Evolutionary conservation across 2,329 filamentous ascomycete genomes (phyloP), one percentile per base, ranked within the genome.

Genomic region (Stachybotrys elegans): DNA sequence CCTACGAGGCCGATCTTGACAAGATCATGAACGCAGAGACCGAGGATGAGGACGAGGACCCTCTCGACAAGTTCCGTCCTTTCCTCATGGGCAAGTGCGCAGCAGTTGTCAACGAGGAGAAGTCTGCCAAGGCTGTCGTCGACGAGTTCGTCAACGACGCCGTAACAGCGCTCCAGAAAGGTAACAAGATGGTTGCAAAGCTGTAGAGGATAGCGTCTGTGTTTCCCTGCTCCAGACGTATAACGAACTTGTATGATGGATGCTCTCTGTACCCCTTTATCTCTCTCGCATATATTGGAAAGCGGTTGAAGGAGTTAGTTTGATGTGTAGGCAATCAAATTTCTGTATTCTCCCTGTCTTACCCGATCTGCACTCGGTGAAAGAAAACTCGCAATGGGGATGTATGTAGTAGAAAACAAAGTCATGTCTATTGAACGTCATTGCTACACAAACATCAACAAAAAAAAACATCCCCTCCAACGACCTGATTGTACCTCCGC

Each of bases 21-120:
- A 86, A 85, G 68, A 69, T 95, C 59, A 69, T 75, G 62, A 78
- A 79, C 52, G 71, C 73, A 51, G 70, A 78, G 46, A 85, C 82
- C 9, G 61, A 84, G 49, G 71, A 84, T 49, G 81, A 85, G 39
- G 78, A 86, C 48, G 79, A 88, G 46, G 89, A 97, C 32, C 80
- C 86, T 25, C 83, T 98, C 72, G 93, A 97, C 66, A 89, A 93
- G 62, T 91, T 89, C 59, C 79, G 89, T 47, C 91, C 91, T 13
- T 95, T 82, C 75, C 71, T 96, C 56, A 98, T 98, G 93, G 93
- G 93, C 66, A 94, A 97, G 78, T 92, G 88, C 48, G 87, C 93
- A 29, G 92, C 93, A 22, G 88, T 96, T 23, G 87, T 93, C 45
- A 93, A 92, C 61, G 90, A 97, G 72, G 86, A 84, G 76, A 94